These are phyloP conservation scores for Epichloe amarillans DNA, from an alignment of 2,329 filamentous ascomycete species.

Conservation along the genomic window DNA sequence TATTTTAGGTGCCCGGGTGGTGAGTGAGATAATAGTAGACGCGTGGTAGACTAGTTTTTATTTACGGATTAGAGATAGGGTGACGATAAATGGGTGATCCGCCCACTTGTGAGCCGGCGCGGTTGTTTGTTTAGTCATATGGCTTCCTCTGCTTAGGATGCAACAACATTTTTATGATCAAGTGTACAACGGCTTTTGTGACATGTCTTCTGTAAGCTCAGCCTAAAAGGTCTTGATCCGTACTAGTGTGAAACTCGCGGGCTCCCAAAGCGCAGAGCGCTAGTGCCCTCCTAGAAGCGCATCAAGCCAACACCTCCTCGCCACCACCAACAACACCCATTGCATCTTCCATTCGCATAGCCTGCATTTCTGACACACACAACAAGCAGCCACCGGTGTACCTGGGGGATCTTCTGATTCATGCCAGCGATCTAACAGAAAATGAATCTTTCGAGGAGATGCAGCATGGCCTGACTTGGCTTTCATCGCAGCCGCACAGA, in stretches of 20 bases:
- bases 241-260: neutral
- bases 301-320: neutral
- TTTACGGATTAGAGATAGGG: too few relatives aligned
- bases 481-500: slow-evolving; percentile 23
- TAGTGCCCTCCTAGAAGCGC: neutral
- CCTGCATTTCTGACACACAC: slow-evolving; percentile 33
- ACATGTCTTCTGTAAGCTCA: neutral
- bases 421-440: slow-evolving; percentile 34
- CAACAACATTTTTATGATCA: too few relatives aligned
- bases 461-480: slow-evolving; percentile 26
- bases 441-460: slow-evolving; percentile 29
- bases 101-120: too few relatives aligned
- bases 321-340: neutral
- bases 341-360: slow-evolving; percentile 13
- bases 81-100: too few relatives aligned
- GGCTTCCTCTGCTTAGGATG: too few relatives aligned
- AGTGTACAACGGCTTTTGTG: neutral
- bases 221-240: too few relatives aligned
- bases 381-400: slow-evolving; percentile 24
- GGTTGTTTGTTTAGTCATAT: too few relatives aligned
- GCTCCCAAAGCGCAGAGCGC: neutral
- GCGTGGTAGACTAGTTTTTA: too few relatives aligned
- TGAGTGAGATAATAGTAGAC: too few relatives aligned
- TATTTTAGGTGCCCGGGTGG: too few relatives aligned
- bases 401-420: slow-evolving; percentile 31